Percentiles rank a stretch among this genome's conserved stretches.
phyloP scores from a whole-genome alignment of 2,329 filamentous ascomycete species.

The Alternaria incomplexa region DNA sequence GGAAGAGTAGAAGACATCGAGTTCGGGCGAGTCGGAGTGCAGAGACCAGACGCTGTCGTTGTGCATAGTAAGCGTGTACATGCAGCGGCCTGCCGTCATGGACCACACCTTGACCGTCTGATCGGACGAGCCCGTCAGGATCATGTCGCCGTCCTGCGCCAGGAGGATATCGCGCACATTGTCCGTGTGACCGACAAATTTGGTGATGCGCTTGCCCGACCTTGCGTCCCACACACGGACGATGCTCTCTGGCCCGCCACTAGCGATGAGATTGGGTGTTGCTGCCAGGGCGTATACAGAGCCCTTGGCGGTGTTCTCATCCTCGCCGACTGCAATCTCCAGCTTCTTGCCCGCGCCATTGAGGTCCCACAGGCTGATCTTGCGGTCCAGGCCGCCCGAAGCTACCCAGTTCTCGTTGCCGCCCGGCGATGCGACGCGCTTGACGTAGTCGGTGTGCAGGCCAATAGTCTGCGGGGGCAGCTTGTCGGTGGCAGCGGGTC shows the following conservation, averaged over 20 bases:
- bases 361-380: conserved; percentile 92
- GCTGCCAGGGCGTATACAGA: conserved; percentile 91
- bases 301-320: conserved; percentile 84
- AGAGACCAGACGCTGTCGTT: conserved; percentile 98
- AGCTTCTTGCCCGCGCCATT: conserved; percentile 84
- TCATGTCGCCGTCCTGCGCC: conserved; percentile 84
- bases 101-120: conserved; percentile 99
- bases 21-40: conserved; percentile 82
- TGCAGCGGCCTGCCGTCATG: conserved; percentile 90
- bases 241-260: conserved; percentile 91
- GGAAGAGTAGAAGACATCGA: conserved; percentile 92
- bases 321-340: conserved; percentile 82
- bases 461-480: conserved; percentile 81
- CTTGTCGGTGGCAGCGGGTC: conserved; percentile 69
- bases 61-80: conserved; percentile 99
- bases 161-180: conserved; percentile 91
- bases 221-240: conserved; percentile 91
- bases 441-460: conserved; percentile 94
- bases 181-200: conserved; percentile 95
- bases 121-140: conserved; percentile 93
- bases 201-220: conserved; percentile 88
- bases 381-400: conserved; percentile 90
- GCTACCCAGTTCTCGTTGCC: conserved; percentile 82
- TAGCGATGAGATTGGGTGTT: conserved; percentile 81
- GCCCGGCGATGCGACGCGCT: conserved; percentile 83